Conservation (phyloP, 1,284 basidiomycete genomes). For the Sanghuangporus weigelae region DNA sequence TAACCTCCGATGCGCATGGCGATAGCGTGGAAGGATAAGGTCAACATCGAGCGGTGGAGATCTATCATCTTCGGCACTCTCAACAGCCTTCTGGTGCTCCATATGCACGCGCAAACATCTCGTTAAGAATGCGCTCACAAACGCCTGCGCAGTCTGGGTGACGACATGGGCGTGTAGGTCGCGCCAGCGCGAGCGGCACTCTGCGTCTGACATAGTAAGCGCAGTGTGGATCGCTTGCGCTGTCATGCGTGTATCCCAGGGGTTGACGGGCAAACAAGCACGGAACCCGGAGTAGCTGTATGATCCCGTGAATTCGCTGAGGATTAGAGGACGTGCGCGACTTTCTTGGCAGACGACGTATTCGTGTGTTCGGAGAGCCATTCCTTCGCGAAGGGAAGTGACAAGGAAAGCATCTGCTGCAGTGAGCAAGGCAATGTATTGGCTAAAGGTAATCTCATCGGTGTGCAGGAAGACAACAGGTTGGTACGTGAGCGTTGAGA, state of each 20-base stretch:
- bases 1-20: conserved; percentile 57
- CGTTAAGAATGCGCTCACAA: conserved; percentile 75
- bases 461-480: conserved; percentile 87
- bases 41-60: conserved; percentile 41
- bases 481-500: conserved; percentile 81
- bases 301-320: conserved; percentile 84
- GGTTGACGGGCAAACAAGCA: conserved; percentile 81
- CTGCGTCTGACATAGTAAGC: conserved; percentile 71
- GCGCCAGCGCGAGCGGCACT: conserved; percentile 74
- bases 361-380: conserved; percentile 80
- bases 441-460: conserved; percentile 80
- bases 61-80: conserved; percentile 31
- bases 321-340: conserved; percentile 63
- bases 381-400: conserved; percentile 80
- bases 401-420: conserved; percentile 87
- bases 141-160: conserved; percentile 84
- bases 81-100: conserved; percentile 43
- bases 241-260: conserved; percentile 72
- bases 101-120: conserved; percentile 65
- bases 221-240: conserved; percentile 75
- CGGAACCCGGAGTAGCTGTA: conserved; percentile 84
- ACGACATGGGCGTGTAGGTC: conserved; percentile 83
- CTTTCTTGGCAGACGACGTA: conserved; percentile 80
- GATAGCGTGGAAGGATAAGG: conserved; percentile 53
- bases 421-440: conserved; percentile 78